A percentile compares a stretch with the other conserved stretches of the same genome.
phyloP scores from a whole-genome alignment of 768 basidiomycete genomes.

The Suillus americanus region DNA sequence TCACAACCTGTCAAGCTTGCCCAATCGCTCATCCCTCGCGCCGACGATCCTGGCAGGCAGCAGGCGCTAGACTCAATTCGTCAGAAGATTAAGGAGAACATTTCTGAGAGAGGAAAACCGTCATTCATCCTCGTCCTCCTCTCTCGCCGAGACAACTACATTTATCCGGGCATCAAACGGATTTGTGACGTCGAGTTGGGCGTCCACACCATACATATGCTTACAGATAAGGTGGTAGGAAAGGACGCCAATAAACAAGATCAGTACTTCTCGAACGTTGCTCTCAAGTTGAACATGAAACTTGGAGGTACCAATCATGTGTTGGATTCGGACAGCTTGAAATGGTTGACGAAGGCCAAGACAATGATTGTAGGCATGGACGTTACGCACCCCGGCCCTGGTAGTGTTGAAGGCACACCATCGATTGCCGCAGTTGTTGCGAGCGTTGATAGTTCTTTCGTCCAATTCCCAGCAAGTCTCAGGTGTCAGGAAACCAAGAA shows the following conservation, averaged over 20 bases:
- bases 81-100: slow-evolving; percentile 33
- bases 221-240: slow-evolving; percentile 54
- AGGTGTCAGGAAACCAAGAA: slow-evolving; percentile 51
- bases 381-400: slow-evolving; percentile 77
- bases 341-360: slow-evolving; percentile 62
- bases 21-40: slow-evolving; percentile 19
- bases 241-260: slow-evolving; percentile 57
- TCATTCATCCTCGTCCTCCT: slow-evolving; percentile 71
- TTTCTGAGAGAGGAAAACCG: slow-evolving; percentile 40
- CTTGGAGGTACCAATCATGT: slow-evolving; percentile 81
- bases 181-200: slow-evolving; percentile 73
- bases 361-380: slow-evolving; percentile 89
- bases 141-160: slow-evolving; percentile 64
- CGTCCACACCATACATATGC: slow-evolving; percentile 72
- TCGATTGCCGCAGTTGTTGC: slow-evolving; percentile 85
- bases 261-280: slow-evolving; percentile 82
- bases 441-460: slow-evolving; percentile 65
- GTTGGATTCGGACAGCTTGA: slow-evolving; percentile 55
- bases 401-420: slow-evolving; percentile 67
- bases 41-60: slow-evolving; percentile 35
- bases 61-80: slow-evolving; percentile 42
- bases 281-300: slow-evolving; percentile 81
- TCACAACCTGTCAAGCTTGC: slow-evolving; percentile 36
- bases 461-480: slow-evolving; percentile 77
- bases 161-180: slow-evolving; percentile 82